Base-by-base conservation (phyloP, 306 rosid species). In the Sesbania bispinosa region DNA sequence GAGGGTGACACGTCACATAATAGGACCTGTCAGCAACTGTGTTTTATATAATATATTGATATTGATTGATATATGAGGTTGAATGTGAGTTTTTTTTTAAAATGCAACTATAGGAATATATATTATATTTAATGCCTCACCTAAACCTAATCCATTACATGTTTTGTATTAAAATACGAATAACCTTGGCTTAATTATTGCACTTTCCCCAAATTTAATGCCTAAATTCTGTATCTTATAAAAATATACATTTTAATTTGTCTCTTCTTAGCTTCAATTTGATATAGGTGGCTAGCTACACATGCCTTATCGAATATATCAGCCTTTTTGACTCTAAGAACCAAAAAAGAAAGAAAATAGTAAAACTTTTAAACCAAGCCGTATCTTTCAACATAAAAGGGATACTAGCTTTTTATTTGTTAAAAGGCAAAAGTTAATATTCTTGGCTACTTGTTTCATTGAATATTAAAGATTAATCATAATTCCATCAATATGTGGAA, bases 321-420 rank as follows among this genome's bases (percentile, higher is more conserved):
- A 73, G 76, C 60, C 83, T 48, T 79, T 73, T 79, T 79, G 83
- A 79, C 79, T 65, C 41, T 63, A 23, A 0, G 10, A 45, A 64
- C 14, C 39, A 42, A n/a, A 63, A 39, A 42, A 11, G 9, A 14
- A 13, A 10, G 69, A 2, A 72, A 35, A 46, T 18, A 47, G 19
- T 53, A 23, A 3, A 15, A 46, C 77, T 35, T 42, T 53, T 70
- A 30, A 52, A 38, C 42, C 35, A n/a, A n/a, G n/a, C n/a, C n/a
- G n/a, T n/a, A n/a, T n/a, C n/a, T n/a, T n/a, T n/a, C n/a, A 33
- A 52, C 66, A 38, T 41, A 74, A 52, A 77, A 65, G 35, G 19
- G 45, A 38, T 20, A 42, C n/a, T n/a, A n/a, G n/a, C 36, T 39
- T 30, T 77, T 21, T 20, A 6, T 27, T 67, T 24, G 11, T 39